A percentile compares a stretch with the other conserved stretches of the same genome.
These are phyloP conservation scores for Penicillium dipodomyicola DNA, from an alignment of 495 filamentous ascomycete genomes.

Conservation along the genomic window DNA sequence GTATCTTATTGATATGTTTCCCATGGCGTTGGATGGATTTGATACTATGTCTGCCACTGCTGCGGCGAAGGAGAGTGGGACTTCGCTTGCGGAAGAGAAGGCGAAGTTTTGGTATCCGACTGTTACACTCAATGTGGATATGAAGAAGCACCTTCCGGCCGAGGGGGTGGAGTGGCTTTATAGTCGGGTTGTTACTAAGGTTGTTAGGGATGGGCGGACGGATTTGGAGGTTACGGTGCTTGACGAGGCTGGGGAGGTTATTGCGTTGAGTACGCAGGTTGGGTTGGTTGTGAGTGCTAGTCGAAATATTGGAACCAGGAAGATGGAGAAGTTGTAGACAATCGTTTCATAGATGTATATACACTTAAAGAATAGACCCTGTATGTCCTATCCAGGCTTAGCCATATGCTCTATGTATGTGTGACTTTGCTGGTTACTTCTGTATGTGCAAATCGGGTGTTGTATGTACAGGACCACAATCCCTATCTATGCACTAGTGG, in stretches of 20 bases:
- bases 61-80: constrained; percentile 20
- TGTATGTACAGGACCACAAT: background rate
- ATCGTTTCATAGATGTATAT: constrained; percentile 12
- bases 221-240: constrained; percentile 64
- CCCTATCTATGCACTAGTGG: constrained; percentile 4
- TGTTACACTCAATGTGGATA: constrained; percentile 63
- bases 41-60: constrained; percentile 31
- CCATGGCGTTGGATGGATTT: constrained; percentile 53
- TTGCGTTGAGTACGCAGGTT: constrained; percentile 64
- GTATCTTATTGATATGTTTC: constrained; percentile 64
- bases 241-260: constrained; percentile 54
- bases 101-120: constrained; percentile 75
- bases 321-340: constrained; percentile 36
- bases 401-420: background rate
- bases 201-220: constrained; percentile 60
- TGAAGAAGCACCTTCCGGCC: constrained; percentile 60
- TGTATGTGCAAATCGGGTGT: constrained; percentile 4
- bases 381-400: background rate
- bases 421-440: background rate
- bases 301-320: constrained; percentile 48
- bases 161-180: constrained; percentile 66
- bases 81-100: constrained; percentile 15
- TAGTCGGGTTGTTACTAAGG: constrained; percentile 53
- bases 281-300: constrained; percentile 55
- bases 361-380: background rate